Evolutionary conservation across 768 basidiomycete species (phyloP).

Genomic region (Coprinellus micaceus): DNA sequence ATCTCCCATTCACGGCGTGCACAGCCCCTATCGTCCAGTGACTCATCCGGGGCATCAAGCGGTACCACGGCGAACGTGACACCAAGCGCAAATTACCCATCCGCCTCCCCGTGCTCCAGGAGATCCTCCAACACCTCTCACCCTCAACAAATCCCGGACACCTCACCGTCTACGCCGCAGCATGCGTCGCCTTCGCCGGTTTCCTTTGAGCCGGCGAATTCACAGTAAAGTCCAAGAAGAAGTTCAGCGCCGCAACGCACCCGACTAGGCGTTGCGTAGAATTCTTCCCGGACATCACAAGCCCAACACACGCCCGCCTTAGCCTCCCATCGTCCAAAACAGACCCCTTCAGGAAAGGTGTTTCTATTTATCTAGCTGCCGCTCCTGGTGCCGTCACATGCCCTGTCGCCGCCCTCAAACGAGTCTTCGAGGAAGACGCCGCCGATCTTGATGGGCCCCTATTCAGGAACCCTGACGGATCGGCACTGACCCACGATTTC

Average conservation of each 20-base stretch:
- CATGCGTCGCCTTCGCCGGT: slow-evolving; percentile 13
- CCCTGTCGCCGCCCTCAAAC: neutral
- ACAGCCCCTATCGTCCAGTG: slow-evolving; percentile 12
- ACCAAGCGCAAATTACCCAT: slow-evolving; percentile 3
- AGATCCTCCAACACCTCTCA: neutral
- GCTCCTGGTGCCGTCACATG: neutral
- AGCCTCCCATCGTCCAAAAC: neutral
- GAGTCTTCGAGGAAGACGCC: neutral
- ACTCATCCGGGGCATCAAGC: slow-evolving; percentile 18
- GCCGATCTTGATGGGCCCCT: neutral
- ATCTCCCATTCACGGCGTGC: slow-evolving; percentile 14
- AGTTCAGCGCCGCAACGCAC: neutral
- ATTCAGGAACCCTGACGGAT: neutral
- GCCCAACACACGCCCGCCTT: neutral
- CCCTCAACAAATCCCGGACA: slow-evolving; percentile 1
- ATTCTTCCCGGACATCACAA: neutral
- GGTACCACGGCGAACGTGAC: slow-evolving; percentile 14
- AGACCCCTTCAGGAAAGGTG: neutral
- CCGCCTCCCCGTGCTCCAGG: slow-evolving; percentile 11
- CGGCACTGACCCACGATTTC: neutral
- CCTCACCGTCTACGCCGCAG: slow-evolving; percentile 10
- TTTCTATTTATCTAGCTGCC: neutral
- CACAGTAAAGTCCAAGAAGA: slow-evolving; percentile 5
- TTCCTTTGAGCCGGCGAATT: slow-evolving; percentile 18
- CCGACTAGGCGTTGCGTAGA: neutral